These are phyloP conservation scores for Tetrahymena borealis DNA, from an alignment of 73 alveolate genomes.

Conservation along the genomic window DNA sequence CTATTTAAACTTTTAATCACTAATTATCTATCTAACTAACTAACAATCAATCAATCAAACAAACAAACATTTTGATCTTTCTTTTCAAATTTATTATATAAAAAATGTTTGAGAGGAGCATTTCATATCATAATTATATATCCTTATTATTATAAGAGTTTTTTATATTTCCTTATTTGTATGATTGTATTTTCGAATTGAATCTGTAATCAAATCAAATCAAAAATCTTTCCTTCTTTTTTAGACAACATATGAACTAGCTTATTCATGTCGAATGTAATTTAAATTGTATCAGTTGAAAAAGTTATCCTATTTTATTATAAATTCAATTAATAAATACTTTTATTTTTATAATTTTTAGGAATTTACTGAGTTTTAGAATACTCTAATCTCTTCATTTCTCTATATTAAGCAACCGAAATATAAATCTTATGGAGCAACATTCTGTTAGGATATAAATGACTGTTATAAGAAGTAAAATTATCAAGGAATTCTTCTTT, in stretches of 20 bases:
- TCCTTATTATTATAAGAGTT: background rate
- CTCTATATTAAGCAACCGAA: background rate
- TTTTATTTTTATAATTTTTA: too few species aligned
- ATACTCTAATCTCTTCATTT: background rate
- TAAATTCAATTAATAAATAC: too few species aligned
- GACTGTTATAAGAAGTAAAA: background rate
- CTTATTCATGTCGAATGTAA: background rate
- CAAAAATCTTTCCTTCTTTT: background rate
- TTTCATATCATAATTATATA: too few species aligned
- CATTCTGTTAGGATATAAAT: background rate
- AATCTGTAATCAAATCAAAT: background rate
- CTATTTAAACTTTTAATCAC: too few species aligned
- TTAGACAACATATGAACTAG: background rate
- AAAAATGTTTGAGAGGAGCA: too few species aligned
- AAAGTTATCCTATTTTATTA: background rate
- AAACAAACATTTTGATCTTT: too few species aligned
- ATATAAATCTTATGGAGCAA: background rate
- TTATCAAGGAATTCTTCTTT: background rate
- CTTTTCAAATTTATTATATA: too few species aligned
- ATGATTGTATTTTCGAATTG: background rate
- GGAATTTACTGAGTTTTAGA: background rate
- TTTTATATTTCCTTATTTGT: too few species aligned
- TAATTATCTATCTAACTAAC: too few species aligned
- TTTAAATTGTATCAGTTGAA: background rate
- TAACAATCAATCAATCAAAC: too few species aligned